Conservation (phyloP, 768 basidiomycete genomes). For the Scleroderma bovista region DNA sequence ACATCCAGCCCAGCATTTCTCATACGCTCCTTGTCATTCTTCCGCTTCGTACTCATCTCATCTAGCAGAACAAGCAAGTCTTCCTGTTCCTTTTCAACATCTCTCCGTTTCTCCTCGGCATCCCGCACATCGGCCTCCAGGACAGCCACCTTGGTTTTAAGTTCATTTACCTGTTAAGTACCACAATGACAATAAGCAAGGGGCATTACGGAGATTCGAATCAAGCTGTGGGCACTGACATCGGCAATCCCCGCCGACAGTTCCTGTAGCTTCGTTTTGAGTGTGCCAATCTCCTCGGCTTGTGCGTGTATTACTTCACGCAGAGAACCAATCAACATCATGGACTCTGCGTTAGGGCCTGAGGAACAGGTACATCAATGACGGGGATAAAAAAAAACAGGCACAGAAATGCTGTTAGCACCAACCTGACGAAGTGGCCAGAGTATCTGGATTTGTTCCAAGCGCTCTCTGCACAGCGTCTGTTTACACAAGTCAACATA, state of each 20-base stretch:
- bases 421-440: conserved; percentile 57
- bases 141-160: conserved; percentile 42
- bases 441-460: conserved; percentile 59
- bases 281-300: conserved; percentile 66
- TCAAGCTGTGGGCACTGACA: conserved; percentile 22
- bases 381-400: background rate
- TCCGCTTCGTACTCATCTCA: conserved; percentile 82
- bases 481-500: conserved; percentile 18
- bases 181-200: background rate
- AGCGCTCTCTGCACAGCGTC: conserved; percentile 76
- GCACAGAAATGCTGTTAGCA: background rate
- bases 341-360: conserved; percentile 71
- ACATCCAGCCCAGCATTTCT: conserved; percentile 75
- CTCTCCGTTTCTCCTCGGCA: conserved; percentile 63
- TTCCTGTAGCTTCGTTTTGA: conserved; percentile 56
- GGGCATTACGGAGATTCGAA: conserved; percentile 2
- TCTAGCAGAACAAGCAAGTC: conserved; percentile 91
- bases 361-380: background rate
- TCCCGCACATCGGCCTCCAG: conserved; percentile 44
- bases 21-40: conserved; percentile 76
- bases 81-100: conserved; percentile 94
- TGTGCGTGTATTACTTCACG: conserved; percentile 81
- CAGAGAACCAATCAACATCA: conserved; percentile 77
- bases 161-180: conserved; percentile 34
- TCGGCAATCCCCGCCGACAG: conserved; percentile 30